Percentiles rank a stretch among this genome's conserved stretches.
Evolutionary conservation across 192 early-diverging fungal genomes (phyloP).

Genomic region (Gigaspora rosea): DNA sequence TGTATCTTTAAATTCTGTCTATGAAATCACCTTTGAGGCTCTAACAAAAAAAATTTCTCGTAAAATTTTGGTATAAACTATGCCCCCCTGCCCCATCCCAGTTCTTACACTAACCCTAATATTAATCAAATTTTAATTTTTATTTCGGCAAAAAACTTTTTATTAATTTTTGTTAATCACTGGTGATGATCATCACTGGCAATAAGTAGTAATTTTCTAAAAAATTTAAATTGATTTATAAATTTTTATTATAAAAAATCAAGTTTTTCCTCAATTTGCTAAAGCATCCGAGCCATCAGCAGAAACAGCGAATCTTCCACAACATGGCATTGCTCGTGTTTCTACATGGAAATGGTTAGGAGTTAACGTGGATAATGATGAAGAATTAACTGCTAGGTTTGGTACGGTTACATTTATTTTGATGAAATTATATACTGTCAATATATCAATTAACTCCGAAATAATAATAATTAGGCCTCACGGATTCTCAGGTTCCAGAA

Average conservation of each 20-base stretch:
- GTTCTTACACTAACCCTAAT: too few relatives aligned
- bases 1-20: too few relatives aligned
- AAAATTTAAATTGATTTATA: neutral
- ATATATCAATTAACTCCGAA: neutral
- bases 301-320: constrained; percentile 57
- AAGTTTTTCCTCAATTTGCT: constrained; percentile 85
- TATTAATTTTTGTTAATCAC: too few relatives aligned
- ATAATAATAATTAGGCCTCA: constrained; percentile 45
- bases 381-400: constrained; percentile 55
- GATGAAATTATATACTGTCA: neutral
- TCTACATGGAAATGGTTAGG: constrained; percentile 61
- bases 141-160: too few relatives aligned
- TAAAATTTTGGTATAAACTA: too few relatives aligned
- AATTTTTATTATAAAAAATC: constrained; percentile 41
- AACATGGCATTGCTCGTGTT: constrained; percentile 70
- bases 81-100: too few relatives aligned
- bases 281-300: constrained; percentile 42
- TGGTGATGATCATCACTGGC: too few relatives aligned
- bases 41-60: too few relatives aligned
- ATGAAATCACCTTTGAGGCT: too few relatives aligned
- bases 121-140: too few relatives aligned
- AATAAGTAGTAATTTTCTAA: too few relatives aligned
- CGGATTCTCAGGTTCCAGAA: constrained; percentile 56
- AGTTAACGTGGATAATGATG: constrained; percentile 45
- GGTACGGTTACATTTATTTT: constrained; percentile 32